These are phyloP conservation scores for Collybia mongolica DNA, from an alignment of 768 basidiomycete species.

Conservation along the genomic window DNA sequence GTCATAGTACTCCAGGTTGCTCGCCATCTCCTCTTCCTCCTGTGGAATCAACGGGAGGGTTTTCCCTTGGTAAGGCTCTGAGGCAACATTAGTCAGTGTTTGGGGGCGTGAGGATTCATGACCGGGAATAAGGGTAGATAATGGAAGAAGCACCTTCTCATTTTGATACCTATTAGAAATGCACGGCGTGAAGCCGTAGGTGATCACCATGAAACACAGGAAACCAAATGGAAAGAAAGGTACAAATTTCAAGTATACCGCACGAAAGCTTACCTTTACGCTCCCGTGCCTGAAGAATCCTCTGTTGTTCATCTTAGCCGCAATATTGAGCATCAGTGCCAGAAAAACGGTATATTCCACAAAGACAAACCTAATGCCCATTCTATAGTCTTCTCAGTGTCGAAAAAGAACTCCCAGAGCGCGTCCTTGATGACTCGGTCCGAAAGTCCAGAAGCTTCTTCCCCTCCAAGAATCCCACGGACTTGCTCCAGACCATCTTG, in stretches of 20 bases:
- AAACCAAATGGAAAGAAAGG: slow-evolving; percentile 24
- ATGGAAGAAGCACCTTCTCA: slow-evolving; percentile 62
- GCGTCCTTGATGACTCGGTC: slow-evolving; percentile 75
- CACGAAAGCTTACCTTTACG: slow-evolving; percentile 77
- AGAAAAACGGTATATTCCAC: background rate
- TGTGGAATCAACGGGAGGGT: slow-evolving; percentile 18
- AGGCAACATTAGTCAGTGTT: slow-evolving; percentile 7
- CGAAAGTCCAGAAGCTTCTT: slow-evolving; percentile 62
- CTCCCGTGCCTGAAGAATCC: slow-evolving; percentile 60
- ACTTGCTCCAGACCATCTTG: slow-evolving; percentile 69
- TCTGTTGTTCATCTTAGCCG: slow-evolving; percentile 66
- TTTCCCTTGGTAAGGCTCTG: slow-evolving; percentile 13
- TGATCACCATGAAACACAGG: slow-evolving; percentile 13
- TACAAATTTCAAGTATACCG: slow-evolving; percentile 18
- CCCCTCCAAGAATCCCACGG: slow-evolving; percentile 63
- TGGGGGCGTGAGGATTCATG: slow-evolving; percentile 2
- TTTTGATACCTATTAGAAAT: slow-evolving; percentile 28
- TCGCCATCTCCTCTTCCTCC: slow-evolving; percentile 8
- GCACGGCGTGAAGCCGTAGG: slow-evolving; percentile 6
- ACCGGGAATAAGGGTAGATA: slow-evolving; percentile 12
- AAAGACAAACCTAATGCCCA: slow-evolving; percentile 70
- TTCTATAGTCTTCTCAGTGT: slow-evolving; percentile 71
- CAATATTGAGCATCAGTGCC: slow-evolving; percentile 12
- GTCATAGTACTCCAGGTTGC: slow-evolving; percentile 20
- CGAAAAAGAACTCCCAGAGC: slow-evolving; percentile 88